Conservation (phyloP, 208 protist genomes). For the Trypanosoma conorhini region DNA sequence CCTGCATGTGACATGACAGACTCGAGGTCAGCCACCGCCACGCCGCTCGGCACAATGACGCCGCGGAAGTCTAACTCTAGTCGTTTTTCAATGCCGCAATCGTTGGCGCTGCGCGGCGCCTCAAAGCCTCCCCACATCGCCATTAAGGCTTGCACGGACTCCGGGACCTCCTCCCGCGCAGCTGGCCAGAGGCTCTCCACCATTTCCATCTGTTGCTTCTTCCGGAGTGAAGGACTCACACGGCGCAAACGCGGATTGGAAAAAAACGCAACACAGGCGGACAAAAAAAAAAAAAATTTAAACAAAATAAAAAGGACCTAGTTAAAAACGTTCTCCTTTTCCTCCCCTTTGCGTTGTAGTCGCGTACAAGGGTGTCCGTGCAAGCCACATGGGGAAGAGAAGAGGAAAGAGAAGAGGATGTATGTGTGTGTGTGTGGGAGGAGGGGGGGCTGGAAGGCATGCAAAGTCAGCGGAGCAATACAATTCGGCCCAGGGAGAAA, state of each 20-base stretch:
- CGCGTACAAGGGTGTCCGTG: not conserved
- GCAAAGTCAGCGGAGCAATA: constrained; percentile 9
- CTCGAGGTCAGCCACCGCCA: constrained; percentile 46
- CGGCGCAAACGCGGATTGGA: constrained; percentile 1
- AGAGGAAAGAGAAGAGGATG: constrained; percentile 20
- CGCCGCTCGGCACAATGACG: constrained; percentile 7
- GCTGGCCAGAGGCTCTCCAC: constrained; percentile 39
- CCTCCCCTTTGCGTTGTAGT: not conserved
- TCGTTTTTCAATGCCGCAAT: constrained; percentile 82
- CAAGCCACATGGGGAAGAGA: constrained; percentile 15
- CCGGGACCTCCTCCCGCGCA: constrained; percentile 59
- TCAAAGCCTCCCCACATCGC: constrained; percentile 85
- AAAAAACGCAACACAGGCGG: no score
- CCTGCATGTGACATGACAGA: constrained; percentile 38
- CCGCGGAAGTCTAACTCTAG: constrained; percentile 80
- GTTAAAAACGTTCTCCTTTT: not conserved
- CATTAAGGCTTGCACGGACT: constrained; percentile 84
- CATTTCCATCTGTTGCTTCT: not conserved
- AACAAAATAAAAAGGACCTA: not conserved
- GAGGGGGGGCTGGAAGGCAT: not conserved
- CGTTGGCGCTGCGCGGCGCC: constrained; percentile 36
- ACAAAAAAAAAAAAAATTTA: not conserved
- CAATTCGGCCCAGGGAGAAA: not conserved
- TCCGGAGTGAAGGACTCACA: not conserved
- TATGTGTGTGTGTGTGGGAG: no score